Evolutionary conservation across 345 rosid species (phyloP), one percentile per base, ranked within the genome.

Genomic region (Psidium guajava): DNA sequence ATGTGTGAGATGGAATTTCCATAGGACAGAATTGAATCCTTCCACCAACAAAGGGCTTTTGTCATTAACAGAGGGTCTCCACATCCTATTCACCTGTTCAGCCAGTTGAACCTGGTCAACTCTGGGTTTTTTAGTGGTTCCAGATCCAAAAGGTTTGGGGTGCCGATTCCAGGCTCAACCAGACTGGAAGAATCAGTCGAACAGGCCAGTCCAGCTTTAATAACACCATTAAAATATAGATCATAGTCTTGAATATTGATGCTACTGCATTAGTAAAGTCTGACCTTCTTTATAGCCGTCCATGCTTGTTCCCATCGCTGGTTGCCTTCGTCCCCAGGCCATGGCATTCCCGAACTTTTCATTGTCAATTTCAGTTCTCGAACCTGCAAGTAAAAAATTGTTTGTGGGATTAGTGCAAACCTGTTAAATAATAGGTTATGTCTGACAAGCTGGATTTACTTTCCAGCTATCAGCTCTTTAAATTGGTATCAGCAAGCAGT

Each of bases 271-370:
- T 50, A 82, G 28, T 69, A 84, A 83, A 75, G 74, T 84, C 55
- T 84, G 82, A 97, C 98, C 98, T 95, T 97, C 95, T 96, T 97
- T 87, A 96, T 93, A 88, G 99, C 95, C 84, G 89, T 89, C 99
- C 99, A 97, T 86, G 99, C 99, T 91, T 95, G 98, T 89, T 92
- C 95, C 98, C 99, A 97, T 89, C 98, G 88, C 83, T 88, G 87
- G 83, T 94, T 94, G 83, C 99, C 98, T 90, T 97, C 99, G 86
- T 96, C 98, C 74, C 98, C 99, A 47, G 99, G 99, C 99, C 99
- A 97, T 82, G 98, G 98, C 98, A 97, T 97, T 59, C 93, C 98
- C 84, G 98, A 97, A 82, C 84, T 89, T 91, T 90, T 87, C 98
- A 97, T 95, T 87, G 91, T 91, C 42, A 87, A 87, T 91, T 97